A percentile compares a stretch with the other conserved stretches of the same genome.
Evolutionary conservation across 169 alveolate species (phyloP).

Genomic region (Eimeria sp.): DNA sequence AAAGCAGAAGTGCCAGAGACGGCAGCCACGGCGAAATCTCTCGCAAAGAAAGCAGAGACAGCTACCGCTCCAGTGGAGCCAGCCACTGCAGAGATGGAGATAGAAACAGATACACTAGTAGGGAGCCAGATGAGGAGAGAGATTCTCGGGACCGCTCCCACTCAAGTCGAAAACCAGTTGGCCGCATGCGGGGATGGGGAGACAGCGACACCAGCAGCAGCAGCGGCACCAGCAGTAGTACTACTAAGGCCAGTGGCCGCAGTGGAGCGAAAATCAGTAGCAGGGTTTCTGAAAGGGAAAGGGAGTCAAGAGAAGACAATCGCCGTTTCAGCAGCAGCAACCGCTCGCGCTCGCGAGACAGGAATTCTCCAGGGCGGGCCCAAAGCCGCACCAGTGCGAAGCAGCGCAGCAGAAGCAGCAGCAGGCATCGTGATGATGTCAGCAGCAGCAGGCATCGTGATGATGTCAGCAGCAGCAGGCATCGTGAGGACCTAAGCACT

Average conservation of each 20-base stretch:
- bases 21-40: neutral
- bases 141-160: constrained; percentile 17
- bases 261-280: neutral
- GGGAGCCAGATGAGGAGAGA: constrained; percentile 33
- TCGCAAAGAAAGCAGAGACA: neutral
- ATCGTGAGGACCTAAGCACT: constrained; percentile 31
- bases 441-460: constrained; percentile 24
- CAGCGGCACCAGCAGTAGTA: constrained; percentile 57
- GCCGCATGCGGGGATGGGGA: constrained; percentile 73
- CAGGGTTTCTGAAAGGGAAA: neutral
- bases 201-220: constrained; percentile 47
- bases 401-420: constrained; percentile 65
- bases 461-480: constrained; percentile 5
- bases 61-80: constrained; percentile 20
- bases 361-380: constrained; percentile 3
- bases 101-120: neutral
- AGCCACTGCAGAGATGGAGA: constrained; percentile 21
- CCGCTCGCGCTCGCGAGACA: constrained; percentile 60
- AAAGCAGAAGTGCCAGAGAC: neutral
- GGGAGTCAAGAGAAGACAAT: constrained; percentile 19
- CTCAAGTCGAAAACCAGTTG: constrained; percentile 38
- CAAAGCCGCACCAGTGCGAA: constrained; percentile 20
- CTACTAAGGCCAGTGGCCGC: neutral
- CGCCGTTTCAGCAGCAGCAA: constrained; percentile 17
- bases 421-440: constrained; percentile 16